Evolutionary conservation across 2,329 filamentous ascomycete species (phyloP), one percentile per base, ranked within the genome.

Genomic region (Karstenula rhodostoma): DNA sequence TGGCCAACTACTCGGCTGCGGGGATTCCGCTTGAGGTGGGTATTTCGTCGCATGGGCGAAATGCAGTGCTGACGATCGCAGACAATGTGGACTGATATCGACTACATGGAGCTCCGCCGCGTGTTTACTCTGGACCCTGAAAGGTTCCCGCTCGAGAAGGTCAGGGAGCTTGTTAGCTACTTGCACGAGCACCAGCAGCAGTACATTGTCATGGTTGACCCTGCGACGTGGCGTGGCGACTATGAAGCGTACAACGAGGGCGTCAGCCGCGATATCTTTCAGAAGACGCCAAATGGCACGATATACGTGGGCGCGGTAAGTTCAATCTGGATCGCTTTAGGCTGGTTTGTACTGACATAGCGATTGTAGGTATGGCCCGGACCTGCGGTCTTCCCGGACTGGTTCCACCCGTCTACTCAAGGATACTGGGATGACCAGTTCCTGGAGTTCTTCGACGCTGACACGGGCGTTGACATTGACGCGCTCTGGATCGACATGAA

Each of bases 201-300:
- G 56, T 91, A 91, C 65, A 84, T 92, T 46, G 80, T 94, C 56
- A 95, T 94, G 90, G 90, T 94, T 0, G 91, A 94, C 68, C 89
- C 89, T 0, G 88, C 88, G 15, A 81, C 87, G 2, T 82, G 80
- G n/a, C 64, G 67, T 2, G 65, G 66, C 29, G 66, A 73, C 50
- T 88, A 87, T 65, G 69, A 73, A 4, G 80, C 86, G 0, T 93
- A 87, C 75, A 83, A 89, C 56, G 83, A 87, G 22, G 90, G 90
- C 0, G 77, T 86, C 1, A 81, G 85, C 17, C 78, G 84, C 5
- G 84, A 81, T 32, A 75, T 85, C 5, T 87, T 87, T 74, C 73
- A 86, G 33, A 82, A 83, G 63, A 66, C 60, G 8, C 68, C 73
- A 33, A 89, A 92, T 65, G 89, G 84, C 17, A 81, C 80, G 3